phyloP scores from a whole-genome alignment of 2,329 filamentous ascomycete species.

The Epichloe brachyelytri region DNA sequence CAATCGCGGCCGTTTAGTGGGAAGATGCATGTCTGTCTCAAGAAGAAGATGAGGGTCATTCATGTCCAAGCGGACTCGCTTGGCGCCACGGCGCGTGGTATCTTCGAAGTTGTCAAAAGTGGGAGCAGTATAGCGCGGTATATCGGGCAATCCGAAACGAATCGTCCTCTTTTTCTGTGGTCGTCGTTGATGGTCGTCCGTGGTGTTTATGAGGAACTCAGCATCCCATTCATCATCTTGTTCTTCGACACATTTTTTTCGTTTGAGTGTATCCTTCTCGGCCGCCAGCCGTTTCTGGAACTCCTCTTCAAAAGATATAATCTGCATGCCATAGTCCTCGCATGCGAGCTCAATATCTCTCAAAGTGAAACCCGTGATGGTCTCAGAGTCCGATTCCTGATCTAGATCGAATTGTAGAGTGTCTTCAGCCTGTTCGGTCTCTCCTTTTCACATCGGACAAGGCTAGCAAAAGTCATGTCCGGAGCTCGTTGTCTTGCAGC shows the following conservation, averaged over 20 bases:
- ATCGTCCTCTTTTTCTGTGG: constrained; percentile 56
- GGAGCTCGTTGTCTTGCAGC: constrained; percentile 43
- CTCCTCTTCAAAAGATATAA: constrained; percentile 32
- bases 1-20: constrained; percentile 44
- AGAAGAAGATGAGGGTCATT: constrained; percentile 80
- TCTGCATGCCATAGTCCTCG: constrained; percentile 66
- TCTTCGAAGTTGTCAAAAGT: constrained; percentile 72
- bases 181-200: constrained; percentile 31
- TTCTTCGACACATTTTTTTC: constrained; percentile 19
- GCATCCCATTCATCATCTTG: constrained; percentile 51
- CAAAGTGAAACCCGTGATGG: constrained; percentile 61
- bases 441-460: constrained; percentile 32
- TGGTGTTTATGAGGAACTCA: constrained; percentile 41
- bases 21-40: constrained; percentile 57
- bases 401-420: constrained; percentile 33
- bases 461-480: constrained; percentile 34
- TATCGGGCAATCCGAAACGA: constrained; percentile 44
- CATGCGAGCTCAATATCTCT: constrained; percentile 77
- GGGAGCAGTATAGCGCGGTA: constrained; percentile 49
- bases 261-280: constrained; percentile 19
- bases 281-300: constrained; percentile 21
- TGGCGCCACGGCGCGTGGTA: constrained; percentile 58
- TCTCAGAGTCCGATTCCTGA: constrained; percentile 45
- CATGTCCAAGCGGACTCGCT: constrained; percentile 70
- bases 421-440: constrained; percentile 21